Base-by-base conservation (phyloP, 2,329 filamentous ascomycete genomes). In the Stemphylium lycopersici region DNA sequence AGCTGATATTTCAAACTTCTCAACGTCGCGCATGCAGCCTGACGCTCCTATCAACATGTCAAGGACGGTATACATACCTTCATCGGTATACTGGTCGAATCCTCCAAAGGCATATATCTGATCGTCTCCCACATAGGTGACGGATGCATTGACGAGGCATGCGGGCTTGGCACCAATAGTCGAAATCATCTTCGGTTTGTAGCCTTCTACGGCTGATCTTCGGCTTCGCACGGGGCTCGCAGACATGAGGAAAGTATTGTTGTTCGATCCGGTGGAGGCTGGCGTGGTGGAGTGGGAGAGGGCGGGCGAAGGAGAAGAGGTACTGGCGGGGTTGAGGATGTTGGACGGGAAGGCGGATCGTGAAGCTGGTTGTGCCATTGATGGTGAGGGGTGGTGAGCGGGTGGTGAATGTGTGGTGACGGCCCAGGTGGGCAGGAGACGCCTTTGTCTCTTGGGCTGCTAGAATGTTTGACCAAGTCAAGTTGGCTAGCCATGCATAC, bases 61-160 rank as follows among this genome's bases (percentile, higher is more conserved):
- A 3, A 29, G 6, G 26, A 29, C 3, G 26, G 8, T 29, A 29
- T 29, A 57, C 62, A 39, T 59, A 84, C 83, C 90, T 80, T 99
- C 95, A 74, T 99, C 95, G 0, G 95, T 99, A 73, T 96, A 98
- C 76, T 98, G 93, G 72, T 99, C 95, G 71, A 99, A 99, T 15
- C 95, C 95, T 38, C 95, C 95, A 80, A 99, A 99, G 10, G 93
- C 95, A 77, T 96, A 98, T 67, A 99, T 98, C 76, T 95, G 88
- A 74, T 98, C 95, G 78, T 96, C 95, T 55, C 93, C 93, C 70
- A 95, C 96, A 75, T 96, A 97, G n/a, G 95, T 99, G 56, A 98
- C 93, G 0, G 95, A 98, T 47, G 95, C 95, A 80, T 99, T 99
- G 64, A 99, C 93, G 44, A 99, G 83, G 72, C 93, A 98, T 32